Evolutionary conservation across 2,329 filamentous ascomycete genomes (phyloP).

Genomic region (Coniochaeta pulveracea): DNA sequence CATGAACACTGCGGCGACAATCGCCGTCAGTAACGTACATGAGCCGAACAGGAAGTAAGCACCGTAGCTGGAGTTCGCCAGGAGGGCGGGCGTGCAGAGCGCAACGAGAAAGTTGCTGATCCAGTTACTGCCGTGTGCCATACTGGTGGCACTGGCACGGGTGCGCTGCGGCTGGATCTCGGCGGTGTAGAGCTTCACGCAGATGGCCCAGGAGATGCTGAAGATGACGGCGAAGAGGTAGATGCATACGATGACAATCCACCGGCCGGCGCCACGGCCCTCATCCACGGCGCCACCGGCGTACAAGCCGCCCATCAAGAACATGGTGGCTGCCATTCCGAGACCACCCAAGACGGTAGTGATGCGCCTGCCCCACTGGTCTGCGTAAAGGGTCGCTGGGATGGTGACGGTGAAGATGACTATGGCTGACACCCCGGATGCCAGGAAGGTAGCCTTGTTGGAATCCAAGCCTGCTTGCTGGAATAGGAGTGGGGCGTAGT

Average conservation of each 20-base stretch:
- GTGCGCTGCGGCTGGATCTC: slow-evolving; percentile 46
- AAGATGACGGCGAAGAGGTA: slow-evolving; percentile 36
- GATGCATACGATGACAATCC: slow-evolving; percentile 38
- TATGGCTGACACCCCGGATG: slow-evolving; percentile 46
- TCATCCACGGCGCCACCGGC: slow-evolving; percentile 27
- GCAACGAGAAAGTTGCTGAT: slow-evolving; percentile 34
- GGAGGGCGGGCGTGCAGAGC: slow-evolving; percentile 28
- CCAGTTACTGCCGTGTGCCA: slow-evolving; percentile 44
- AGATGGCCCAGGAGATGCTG: slow-evolving; percentile 38
- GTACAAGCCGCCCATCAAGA: slow-evolving; percentile 41
- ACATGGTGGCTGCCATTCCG: slow-evolving; percentile 36
- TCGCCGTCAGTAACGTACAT: slow-evolving; percentile 23
- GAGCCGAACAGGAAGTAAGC: slow-evolving; percentile 34
- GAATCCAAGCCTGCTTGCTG: slow-evolving; percentile 44
- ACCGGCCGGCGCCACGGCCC: slow-evolving; percentile 25
- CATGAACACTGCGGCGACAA: slow-evolving; percentile 27
- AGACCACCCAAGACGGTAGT: slow-evolving; percentile 41
- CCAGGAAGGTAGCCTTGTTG: slow-evolving; percentile 40
- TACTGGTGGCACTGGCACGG: slow-evolving; percentile 38
- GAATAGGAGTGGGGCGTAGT: slow-evolving; percentile 50
- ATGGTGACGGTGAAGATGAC: slow-evolving; percentile 43
- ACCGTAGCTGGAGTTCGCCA: slow-evolving; percentile 25
- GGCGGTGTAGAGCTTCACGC: slow-evolving; percentile 38
- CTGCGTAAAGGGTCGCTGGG: slow-evolving; percentile 40
- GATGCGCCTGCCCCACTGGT: slow-evolving; percentile 42